These are phyloP conservation scores for Agaricus subrufescens DNA, from an alignment of 768 basidiomycete genomes.

Conservation along the genomic window DNA sequence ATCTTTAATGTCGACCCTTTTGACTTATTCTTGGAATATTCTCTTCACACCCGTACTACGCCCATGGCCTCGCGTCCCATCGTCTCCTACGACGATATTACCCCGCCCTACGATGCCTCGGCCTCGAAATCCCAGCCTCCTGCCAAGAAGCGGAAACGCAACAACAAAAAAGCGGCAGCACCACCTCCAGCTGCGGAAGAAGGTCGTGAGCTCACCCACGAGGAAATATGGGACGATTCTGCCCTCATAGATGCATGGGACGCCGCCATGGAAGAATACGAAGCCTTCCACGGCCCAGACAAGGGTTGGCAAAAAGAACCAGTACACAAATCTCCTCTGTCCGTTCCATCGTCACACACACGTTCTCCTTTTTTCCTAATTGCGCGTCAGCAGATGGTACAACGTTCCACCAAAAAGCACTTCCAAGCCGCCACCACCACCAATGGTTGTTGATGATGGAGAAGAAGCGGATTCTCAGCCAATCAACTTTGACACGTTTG, in stretches of 20 bases:
- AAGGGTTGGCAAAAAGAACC: constrained; percentile 72
- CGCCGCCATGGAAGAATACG: constrained; percentile 78
- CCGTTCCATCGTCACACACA: constrained; percentile 20
- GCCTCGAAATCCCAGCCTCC: constrained; percentile 7
- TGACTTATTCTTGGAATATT: background rate
- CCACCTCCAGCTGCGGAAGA: constrained; percentile 41
- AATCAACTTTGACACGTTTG: constrained; percentile 64
- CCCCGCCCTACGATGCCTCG: constrained; percentile 32
- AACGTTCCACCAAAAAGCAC: constrained; percentile 47
- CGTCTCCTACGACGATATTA: constrained; percentile 64
- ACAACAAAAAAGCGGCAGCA: constrained; percentile 22
- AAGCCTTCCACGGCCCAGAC: constrained; percentile 63
- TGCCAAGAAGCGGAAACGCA: constrained; percentile 53
- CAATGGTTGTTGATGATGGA: background rate
- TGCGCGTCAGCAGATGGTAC: constrained; percentile 60
- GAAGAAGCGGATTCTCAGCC: constrained; percentile 51
- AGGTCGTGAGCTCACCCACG: constrained; percentile 60
- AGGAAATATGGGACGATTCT: constrained; percentile 86
- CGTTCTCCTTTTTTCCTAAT: background rate
- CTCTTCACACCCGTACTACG: background rate
- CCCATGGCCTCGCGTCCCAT: constrained; percentile 36
- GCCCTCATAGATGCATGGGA: constrained; percentile 82
- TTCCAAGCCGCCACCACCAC: constrained; percentile 16
- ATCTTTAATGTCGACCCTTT: background rate
- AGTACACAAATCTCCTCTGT: constrained; percentile 72